Evolutionary conservation across 352 stramenopile genomes (phyloP), one percentile per base, ranked within the genome.

Genomic region (Globisporangium emineosum): DNA sequence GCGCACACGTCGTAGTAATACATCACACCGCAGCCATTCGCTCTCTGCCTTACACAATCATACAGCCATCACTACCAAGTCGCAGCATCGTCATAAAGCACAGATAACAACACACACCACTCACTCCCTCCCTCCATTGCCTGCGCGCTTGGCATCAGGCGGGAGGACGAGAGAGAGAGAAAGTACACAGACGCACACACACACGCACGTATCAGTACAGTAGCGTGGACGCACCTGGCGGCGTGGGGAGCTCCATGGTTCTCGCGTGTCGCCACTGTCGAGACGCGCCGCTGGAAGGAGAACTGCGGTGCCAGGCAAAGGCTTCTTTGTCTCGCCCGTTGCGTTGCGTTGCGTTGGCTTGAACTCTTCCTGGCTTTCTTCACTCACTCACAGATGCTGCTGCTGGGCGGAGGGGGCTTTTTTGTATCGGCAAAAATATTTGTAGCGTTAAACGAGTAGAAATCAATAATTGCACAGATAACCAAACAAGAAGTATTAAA

Each of bases 231-330:
- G 59, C 33, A 81, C 74, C 70, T 71, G 74, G 71, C 21, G 71
- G 74, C 37, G 71, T 76, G 9, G 74, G 69, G 50, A 66, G 50
- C 64, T 81, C 71, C 49, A 40, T 53, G 53, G 21, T 23, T 58
- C 45, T 52, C 45, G n/a, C 45, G 45, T 52, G 45, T 52, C 45
- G 45, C 19, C 45, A 27, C 45, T 52, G n/a, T 25, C n/a, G n/a
- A 27, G 45, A 25, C 17, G 8, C 45, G 6, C n/a, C 45, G 51
- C 51, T 29, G 52, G 30, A 35, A 23, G 52, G 32, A n/a, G 52
- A 45, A 45, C 19, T 45, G 52, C 40, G 8, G 43, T 29, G 25
- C 21, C 21, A 21, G 23, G 35, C 25, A n/a, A n/a, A n/a, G 15
- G 51, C 52, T 35, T 32, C 52, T 43, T 58, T 30, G 30, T 58